phyloP scores from a whole-genome alignment of 2,329 filamentous ascomycete species.

The Bipolaris cookei region DNA sequence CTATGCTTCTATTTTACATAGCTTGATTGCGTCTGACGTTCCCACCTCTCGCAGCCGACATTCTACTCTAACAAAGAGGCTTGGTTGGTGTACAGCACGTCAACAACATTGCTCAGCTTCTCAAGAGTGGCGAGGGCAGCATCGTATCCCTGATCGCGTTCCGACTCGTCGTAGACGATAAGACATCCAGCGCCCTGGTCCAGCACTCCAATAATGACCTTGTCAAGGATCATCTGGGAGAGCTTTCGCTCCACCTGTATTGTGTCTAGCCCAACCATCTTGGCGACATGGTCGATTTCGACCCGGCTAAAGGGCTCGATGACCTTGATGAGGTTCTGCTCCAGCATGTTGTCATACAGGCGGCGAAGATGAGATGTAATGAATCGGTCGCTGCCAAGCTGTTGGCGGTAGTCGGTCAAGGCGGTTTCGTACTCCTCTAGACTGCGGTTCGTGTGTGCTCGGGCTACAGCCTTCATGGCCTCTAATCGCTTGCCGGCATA shows the following conservation, averaged over 20 bases:
- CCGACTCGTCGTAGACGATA: conserved; percentile 95
- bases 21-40: conserved; percentile 4
- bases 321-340: conserved; percentile 99
- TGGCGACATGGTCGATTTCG: conserved; percentile 94
- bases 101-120: conserved; percentile 95
- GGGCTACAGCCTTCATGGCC: conserved; percentile 98
- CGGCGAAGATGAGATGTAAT: conserved; percentile 95
- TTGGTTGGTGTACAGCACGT: conserved; percentile 97
- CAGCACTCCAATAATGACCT: conserved; percentile 95
- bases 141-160: conserved; percentile 92
- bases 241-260: conserved; percentile 98
- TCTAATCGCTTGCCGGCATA: conserved; percentile 96
- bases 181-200: conserved; percentile 98
- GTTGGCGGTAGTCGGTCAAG: conserved; percentile 86
- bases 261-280: conserved; percentile 96
- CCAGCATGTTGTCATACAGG: conserved; percentile 97
- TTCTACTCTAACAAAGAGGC: conserved; percentile 87
- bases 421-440: conserved; percentile 97
- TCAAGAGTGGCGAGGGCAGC: conserved; percentile 93
- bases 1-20: conserved; percentile 46
- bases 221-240: conserved; percentile 99
- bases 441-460: conserved; percentile 92
- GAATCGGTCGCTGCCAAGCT: conserved; percentile 92
- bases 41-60: neutral
- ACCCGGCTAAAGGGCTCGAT: conserved; percentile 98